Conservation (phyloP, 2,329 filamentous ascomycete genomes). For the Xylaria sp. region DNA sequence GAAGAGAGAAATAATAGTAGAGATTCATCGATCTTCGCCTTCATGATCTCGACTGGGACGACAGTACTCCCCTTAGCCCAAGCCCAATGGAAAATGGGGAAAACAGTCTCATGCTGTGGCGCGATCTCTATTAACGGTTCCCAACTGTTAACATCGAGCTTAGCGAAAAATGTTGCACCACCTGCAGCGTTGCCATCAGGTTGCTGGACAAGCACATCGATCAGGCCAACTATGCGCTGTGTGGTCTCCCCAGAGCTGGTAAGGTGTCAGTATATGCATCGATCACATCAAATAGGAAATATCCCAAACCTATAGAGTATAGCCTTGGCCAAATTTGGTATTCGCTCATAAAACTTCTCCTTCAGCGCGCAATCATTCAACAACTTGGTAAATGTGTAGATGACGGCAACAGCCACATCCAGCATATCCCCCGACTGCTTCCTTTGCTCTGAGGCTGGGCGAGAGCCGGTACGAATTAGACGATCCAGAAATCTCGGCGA, state of each 20-base stretch:
- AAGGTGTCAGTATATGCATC: neutral
- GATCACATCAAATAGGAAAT: neutral
- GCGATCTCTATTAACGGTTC: constrained; percentile 63
- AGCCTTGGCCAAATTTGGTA: constrained; percentile 58
- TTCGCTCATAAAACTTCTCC: constrained; percentile 56
- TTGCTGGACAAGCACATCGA: constrained; percentile 60
- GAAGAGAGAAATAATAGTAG: constrained; percentile 49
- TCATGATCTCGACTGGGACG: constrained; percentile 35
- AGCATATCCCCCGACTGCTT: constrained; percentile 64
- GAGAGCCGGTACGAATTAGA: constrained; percentile 60
- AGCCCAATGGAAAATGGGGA: constrained; percentile 61
- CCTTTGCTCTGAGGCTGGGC: constrained; percentile 41
- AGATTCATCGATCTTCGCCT: constrained; percentile 51
- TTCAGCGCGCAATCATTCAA: constrained; percentile 55
- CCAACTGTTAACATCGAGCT: constrained; percentile 54
- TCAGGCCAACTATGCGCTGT: constrained; percentile 59
- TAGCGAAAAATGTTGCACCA: constrained; percentile 43
- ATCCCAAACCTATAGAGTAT: constrained; percentile 48
- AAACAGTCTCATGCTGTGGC: constrained; percentile 56
- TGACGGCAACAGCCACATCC: constrained; percentile 64
- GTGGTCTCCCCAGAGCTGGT: constrained; percentile 59
- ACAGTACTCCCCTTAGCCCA: constrained; percentile 58
- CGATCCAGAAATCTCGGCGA: constrained; percentile 69
- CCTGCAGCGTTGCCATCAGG: constrained; percentile 52
- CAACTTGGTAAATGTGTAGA: constrained; percentile 66